These are phyloP conservation scores for Pseudonitzschia pungens DNA, from an alignment of 108 stramenopile species.

Conservation along the genomic window DNA sequence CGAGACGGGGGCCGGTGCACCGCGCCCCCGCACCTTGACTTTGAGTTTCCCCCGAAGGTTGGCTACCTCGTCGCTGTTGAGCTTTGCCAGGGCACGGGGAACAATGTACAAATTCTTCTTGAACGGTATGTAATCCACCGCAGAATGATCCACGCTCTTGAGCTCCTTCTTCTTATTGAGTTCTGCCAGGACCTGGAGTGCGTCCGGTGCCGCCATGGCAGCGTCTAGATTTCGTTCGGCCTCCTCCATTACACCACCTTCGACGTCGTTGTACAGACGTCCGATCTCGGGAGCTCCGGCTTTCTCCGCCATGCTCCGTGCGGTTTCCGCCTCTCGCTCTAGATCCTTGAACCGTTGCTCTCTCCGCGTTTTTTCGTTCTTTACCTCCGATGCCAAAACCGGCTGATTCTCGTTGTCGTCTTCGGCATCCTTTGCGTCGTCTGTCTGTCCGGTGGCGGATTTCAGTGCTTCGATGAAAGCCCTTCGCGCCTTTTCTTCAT, in stretches of 20 bases:
- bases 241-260: constrained; percentile 92
- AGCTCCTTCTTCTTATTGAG: constrained; percentile 95
- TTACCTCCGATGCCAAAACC: constrained; percentile 60
- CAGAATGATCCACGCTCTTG: constrained; percentile 90
- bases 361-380: constrained; percentile 80
- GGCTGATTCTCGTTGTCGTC: constrained; percentile 36
- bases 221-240: constrained; percentile 83
- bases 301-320: constrained; percentile 49
- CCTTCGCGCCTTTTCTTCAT: constrained; percentile 82
- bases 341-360: constrained; percentile 66
- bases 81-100: constrained; percentile 72
- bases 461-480: constrained; percentile 80
- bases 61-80: constrained; percentile 70
- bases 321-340: constrained; percentile 67
- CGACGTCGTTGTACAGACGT: constrained; percentile 75
- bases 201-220: constrained; percentile 78
- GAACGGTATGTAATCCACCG: constrained; percentile 87
- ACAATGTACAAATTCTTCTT: constrained; percentile 95
- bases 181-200: constrained; percentile 89
- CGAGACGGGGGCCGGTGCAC: constrained; percentile 91
- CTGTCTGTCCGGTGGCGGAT: constrained; percentile 35
- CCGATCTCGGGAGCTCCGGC: constrained; percentile 68
- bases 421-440: constrained; percentile 18
- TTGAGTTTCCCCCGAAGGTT: constrained; percentile 74
- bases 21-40: constrained; percentile 88